These are phyloP conservation scores for Dryas octopetala DNA, from an alignment of 306 rosid genomes.

Conservation along the genomic window DNA sequence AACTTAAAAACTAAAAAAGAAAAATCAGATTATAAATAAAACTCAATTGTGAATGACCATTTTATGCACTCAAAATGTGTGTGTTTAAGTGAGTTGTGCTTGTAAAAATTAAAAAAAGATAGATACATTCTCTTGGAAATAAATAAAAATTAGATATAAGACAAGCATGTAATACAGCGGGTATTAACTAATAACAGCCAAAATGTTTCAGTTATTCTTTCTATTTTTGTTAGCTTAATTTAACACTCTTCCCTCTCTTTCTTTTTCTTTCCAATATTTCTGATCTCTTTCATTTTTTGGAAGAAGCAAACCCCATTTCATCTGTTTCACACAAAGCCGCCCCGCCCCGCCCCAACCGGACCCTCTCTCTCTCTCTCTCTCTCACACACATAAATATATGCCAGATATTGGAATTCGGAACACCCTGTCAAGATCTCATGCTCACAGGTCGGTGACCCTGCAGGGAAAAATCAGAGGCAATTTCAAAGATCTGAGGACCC, in stretches of 20 bases:
- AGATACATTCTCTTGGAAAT: too few species aligned
- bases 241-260: background rate
- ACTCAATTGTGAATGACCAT: too few species aligned
- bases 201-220: background rate
- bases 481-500: conserved; percentile 35
- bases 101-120: too few species aligned
- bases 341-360: conserved; percentile 25
- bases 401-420: conserved; percentile 21
- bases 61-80: too few species aligned
- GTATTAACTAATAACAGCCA: background rate
- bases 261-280: background rate
- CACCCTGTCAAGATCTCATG: conserved; percentile 28
- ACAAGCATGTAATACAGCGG: background rate
- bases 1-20: too few species aligned
- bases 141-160: too few species aligned
- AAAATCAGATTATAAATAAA: too few species aligned
- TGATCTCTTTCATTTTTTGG: conserved; percentile 1
- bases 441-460: conserved; percentile 17
- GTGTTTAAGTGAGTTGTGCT: too few species aligned
- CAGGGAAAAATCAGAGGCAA: conserved; percentile 23
- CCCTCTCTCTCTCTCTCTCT: conserved; percentile 9
- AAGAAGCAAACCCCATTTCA: conserved; percentile 22
- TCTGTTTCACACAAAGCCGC: conserved; percentile 16
- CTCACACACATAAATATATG: conserved; percentile 2
- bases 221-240: too few species aligned